A percentile compares a stretch with the other conserved stretches of the same genome.
phyloP scores from a whole-genome alignment of 352 stramenopile species.

The Globisporangium ultimum region DNA sequence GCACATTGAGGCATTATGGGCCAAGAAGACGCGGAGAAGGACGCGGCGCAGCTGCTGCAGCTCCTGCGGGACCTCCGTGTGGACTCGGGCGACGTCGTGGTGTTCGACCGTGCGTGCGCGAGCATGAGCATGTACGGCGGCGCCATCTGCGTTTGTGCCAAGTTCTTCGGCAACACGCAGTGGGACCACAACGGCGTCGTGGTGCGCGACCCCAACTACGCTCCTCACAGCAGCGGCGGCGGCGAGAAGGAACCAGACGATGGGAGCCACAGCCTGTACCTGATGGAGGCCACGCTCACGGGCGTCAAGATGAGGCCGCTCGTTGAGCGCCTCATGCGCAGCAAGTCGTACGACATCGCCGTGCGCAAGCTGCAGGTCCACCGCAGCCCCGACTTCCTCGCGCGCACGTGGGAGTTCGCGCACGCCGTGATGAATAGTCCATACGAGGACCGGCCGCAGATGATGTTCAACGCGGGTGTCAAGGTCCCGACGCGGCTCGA shows the following conservation, averaged over 20 bases:
- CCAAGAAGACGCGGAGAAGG: slow-evolving; percentile 3
- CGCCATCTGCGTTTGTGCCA: slow-evolving; percentile 73
- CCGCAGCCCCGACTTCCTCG: slow-evolving; percentile 56
- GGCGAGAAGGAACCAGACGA: not conserved
- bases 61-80: slow-evolving; percentile 50
- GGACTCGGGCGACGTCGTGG: slow-evolving; percentile 75
- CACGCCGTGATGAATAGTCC: slow-evolving; percentile 52
- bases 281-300: slow-evolving; percentile 71
- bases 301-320: slow-evolving; percentile 84
- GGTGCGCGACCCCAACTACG: slow-evolving; percentile 36
- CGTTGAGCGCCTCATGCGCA: slow-evolving; percentile 70
- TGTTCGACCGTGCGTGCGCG: slow-evolving; percentile 80
- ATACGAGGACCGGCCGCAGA: slow-evolving; percentile 77
- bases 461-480: slow-evolving; percentile 75
- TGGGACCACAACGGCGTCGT: slow-evolving; percentile 88
- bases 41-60: slow-evolving; percentile 30
- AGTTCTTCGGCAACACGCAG: slow-evolving; percentile 76
- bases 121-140: slow-evolving; percentile 77
- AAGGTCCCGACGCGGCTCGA: slow-evolving; percentile 63
- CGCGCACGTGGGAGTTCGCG: slow-evolving; percentile 55
- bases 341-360: slow-evolving; percentile 60
- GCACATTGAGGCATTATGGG: too few species aligned
- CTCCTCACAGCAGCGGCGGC: not conserved
- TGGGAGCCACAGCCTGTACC: slow-evolving; percentile 43
- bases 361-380: slow-evolving; percentile 74